phyloP scores from a whole-genome alignment of 164 flowering plant genomes.

The Buxus sempervirens region DNA sequence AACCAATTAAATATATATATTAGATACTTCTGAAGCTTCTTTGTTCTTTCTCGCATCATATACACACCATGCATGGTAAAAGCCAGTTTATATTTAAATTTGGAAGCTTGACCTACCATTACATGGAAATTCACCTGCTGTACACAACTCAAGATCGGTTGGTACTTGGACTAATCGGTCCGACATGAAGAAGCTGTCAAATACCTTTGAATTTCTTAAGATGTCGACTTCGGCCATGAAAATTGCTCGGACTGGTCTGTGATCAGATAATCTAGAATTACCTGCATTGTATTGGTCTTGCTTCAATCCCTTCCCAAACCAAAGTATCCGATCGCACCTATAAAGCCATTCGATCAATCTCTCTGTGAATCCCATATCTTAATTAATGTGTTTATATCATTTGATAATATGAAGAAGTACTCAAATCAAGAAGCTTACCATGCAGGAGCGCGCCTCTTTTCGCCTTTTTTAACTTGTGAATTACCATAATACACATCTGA shows the following conservation, averaged over 20 bases:
- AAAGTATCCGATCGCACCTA: slow-evolving; percentile 39
- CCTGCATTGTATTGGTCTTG: slow-evolving; percentile 24
- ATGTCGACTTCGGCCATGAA: slow-evolving; percentile 29
- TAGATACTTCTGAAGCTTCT: background rate
- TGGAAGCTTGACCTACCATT: slow-evolving; percentile 31
- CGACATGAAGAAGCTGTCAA: slow-evolving; percentile 32
- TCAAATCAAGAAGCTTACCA: too few species aligned
- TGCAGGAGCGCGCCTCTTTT: slow-evolving; percentile 61
- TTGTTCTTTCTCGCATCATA: background rate
- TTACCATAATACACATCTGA: slow-evolving; percentile 50
- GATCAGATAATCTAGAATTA: slow-evolving; percentile 31
- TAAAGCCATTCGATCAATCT: slow-evolving; percentile 1
- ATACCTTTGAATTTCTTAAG: slow-evolving; percentile 11
- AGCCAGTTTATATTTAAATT: slow-evolving; percentile 2
- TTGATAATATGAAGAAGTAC: too few species aligned
- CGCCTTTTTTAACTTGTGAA: slow-evolving; percentile 25
- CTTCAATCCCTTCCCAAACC: slow-evolving; percentile 34
- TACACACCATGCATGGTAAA: background rate
- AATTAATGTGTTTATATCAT: too few species aligned
- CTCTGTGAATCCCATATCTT: background rate
- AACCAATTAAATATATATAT: background rate
- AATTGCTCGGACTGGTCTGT: slow-evolving; percentile 34
- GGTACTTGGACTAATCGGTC: slow-evolving; percentile 33
- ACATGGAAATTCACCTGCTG: slow-evolving; percentile 17
- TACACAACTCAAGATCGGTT: slow-evolving; percentile 18